Evolutionary conservation across 208 protist genomes (phyloP).

Genomic region (Jaenimonas drosophilae): DNA sequence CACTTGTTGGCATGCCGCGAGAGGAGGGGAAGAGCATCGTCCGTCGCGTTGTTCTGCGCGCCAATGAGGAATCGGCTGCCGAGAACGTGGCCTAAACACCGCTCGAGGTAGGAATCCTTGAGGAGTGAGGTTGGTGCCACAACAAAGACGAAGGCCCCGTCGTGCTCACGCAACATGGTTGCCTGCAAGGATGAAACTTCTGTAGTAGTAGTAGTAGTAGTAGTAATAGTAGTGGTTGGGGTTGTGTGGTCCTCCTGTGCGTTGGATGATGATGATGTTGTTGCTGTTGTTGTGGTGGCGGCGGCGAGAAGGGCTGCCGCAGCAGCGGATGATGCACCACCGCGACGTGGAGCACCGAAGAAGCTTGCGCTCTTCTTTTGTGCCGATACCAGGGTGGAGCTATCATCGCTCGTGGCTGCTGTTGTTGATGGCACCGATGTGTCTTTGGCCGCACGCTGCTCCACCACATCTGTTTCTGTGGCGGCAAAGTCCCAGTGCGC

Average conservation of each 20-base stretch:
- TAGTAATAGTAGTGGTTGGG: neutral
- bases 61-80: constrained; percentile 33
- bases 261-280: too few relatives aligned
- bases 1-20: constrained; percentile 15
- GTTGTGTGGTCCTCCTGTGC: too few relatives aligned
- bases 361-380: too few relatives aligned
- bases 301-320: too few relatives aligned
- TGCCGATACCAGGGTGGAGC: neutral
- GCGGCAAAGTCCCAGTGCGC: constrained; percentile 34
- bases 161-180: constrained; percentile 1
- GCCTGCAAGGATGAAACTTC: too few relatives aligned
- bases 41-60: neutral
- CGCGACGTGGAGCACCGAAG: too few relatives aligned
- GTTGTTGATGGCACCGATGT: neutral
- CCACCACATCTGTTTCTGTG: constrained; percentile 7
- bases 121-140: constrained; percentile 14
- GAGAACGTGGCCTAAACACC: constrained; percentile 22
- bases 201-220: neutral
- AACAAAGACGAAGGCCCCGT: constrained; percentile 16
- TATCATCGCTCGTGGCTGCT: neutral
- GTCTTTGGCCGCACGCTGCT: too few relatives aligned
- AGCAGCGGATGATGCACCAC: too few relatives aligned
- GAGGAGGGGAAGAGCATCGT: constrained; percentile 6
- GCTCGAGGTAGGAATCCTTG: constrained; percentile 13
- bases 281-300: too few relatives aligned